phyloP scores from a whole-genome alignment of 2,329 filamentous ascomycete genomes.

The Proliferodiscus dingleyae region DNA sequence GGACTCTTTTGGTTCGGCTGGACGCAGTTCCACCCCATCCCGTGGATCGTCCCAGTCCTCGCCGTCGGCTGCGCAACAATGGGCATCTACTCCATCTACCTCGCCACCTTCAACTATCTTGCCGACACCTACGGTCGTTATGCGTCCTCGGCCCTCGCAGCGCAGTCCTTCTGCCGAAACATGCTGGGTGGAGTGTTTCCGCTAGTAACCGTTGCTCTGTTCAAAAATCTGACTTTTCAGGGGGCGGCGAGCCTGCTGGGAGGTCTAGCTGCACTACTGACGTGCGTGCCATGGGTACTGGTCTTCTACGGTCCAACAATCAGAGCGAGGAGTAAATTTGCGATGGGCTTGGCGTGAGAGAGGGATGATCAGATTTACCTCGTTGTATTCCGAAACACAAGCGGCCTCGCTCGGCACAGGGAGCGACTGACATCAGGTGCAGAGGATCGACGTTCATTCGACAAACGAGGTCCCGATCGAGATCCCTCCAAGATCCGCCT shows the following conservation, averaged over 20 bases:
- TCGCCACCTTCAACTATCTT: slow-evolving; percentile 89
- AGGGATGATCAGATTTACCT: background rate
- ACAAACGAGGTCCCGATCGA: too few species aligned
- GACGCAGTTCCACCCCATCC: slow-evolving; percentile 55
- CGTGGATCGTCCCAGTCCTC: slow-evolving; percentile 68
- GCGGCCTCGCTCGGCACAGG: too few species aligned
- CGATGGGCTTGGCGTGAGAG: slow-evolving; percentile 33
- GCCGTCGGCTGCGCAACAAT: slow-evolving; percentile 72
- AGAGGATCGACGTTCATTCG: too few species aligned
- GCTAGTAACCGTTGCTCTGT: slow-evolving; percentile 69
- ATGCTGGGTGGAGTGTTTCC: slow-evolving; percentile 78
- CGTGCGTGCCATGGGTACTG: slow-evolving; percentile 81
- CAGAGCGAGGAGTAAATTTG: slow-evolving; percentile 70
- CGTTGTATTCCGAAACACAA: too few species aligned
- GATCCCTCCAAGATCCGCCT: too few species aligned
- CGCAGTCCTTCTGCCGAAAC: slow-evolving; percentile 83
- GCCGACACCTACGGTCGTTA: slow-evolving; percentile 84
- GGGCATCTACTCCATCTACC: slow-evolving; percentile 81
- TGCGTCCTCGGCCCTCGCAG: slow-evolving; percentile 78
- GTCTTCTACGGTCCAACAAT: slow-evolving; percentile 75
- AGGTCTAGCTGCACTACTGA: slow-evolving; percentile 59
- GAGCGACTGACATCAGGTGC: too few species aligned
- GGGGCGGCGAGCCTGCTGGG: slow-evolving; percentile 72
- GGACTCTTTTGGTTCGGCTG: slow-evolving; percentile 71
- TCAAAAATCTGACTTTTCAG: slow-evolving; percentile 63